Evolutionary conservation across 2,329 filamentous ascomycete genomes (phyloP).

Genomic region (Colletotrichum endophyticum): DNA sequence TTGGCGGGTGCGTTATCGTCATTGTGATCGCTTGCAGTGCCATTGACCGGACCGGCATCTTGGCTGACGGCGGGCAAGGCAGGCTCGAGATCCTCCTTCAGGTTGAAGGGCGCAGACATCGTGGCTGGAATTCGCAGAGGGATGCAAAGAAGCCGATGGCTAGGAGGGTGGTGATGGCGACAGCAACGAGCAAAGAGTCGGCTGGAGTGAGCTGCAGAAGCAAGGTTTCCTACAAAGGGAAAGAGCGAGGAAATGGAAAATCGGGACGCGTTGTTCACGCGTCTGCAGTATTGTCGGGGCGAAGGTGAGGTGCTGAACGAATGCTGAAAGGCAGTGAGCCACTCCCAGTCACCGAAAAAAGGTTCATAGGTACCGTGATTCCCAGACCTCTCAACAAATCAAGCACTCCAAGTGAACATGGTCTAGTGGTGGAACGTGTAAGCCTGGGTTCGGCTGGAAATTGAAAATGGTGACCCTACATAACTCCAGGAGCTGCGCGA

Average conservation of each 20-base stretch:
- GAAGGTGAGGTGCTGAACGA: neutral
- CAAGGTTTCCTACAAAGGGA: neutral
- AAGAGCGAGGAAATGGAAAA: neutral
- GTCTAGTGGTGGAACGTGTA: neutral
- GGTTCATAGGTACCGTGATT: accelerated
- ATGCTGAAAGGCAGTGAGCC: neutral
- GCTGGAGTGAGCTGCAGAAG: neutral
- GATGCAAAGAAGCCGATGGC: accelerated
- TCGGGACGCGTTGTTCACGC: neutral
- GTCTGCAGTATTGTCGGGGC: neutral
- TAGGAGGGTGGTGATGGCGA: neutral
- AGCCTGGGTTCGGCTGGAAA: neutral
- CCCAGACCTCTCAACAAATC: neutral
- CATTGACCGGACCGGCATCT: neutral
- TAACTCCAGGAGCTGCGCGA: neutral
- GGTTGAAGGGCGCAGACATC: neutral
- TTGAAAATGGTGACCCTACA: neutral
- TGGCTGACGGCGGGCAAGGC: neutral
- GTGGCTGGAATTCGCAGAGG: neutral
- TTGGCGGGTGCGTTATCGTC: neutral
- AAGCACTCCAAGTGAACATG: neutral
- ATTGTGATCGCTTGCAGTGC: neutral
- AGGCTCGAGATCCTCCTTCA: neutral
- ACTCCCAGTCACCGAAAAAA: neutral
- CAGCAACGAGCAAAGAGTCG: accelerated